Conservation (phyloP, 257 asterid species). For the Solanum gandarillasii region DNA sequence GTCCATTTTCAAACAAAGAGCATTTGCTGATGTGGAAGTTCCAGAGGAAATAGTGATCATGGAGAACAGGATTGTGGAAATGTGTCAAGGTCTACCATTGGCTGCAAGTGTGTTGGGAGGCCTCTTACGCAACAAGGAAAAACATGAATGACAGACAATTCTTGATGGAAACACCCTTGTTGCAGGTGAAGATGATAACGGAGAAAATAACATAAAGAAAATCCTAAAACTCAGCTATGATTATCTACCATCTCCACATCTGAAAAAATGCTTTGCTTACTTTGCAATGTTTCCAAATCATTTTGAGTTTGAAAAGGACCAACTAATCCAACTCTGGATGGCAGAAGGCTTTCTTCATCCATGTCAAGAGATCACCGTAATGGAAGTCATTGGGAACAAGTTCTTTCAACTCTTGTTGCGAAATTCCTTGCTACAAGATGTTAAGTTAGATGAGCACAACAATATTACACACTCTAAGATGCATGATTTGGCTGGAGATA, state of each 20-base stretch:
- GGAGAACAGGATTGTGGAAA: not conserved
- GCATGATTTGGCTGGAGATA: conserved; percentile 14
- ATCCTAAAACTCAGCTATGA: conserved; percentile 15
- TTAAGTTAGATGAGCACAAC: not conserved
- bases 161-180: not conserved
- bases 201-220: not conserved
- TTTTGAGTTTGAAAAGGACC: conserved; percentile 1
- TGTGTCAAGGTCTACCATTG: conserved; percentile 11
- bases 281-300: conserved; percentile 14
- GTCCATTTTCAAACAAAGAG: conserved; percentile 3
- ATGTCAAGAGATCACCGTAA: not conserved
- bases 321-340: conserved; percentile 18
- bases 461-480: conserved; percentile 6
- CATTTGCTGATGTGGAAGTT: not conserved
- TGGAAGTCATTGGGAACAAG: conserved; percentile 13
- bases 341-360: conserved; percentile 7
- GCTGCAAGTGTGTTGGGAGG: not conserved
- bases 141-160: not conserved
- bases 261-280: conserved; percentile 14
- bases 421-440: conserved; percentile 11
- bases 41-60: not conserved
- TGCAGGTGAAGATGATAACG: not conserved
- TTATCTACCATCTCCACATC: conserved; percentile 7
- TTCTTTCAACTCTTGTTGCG: conserved; percentile 3
- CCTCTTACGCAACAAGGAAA: not conserved